Percentiles rank a stretch among this genome's conserved stretches.
phyloP scores from a whole-genome alignment of 2,329 filamentous ascomycete species.

The Penicillium paneum region DNA sequence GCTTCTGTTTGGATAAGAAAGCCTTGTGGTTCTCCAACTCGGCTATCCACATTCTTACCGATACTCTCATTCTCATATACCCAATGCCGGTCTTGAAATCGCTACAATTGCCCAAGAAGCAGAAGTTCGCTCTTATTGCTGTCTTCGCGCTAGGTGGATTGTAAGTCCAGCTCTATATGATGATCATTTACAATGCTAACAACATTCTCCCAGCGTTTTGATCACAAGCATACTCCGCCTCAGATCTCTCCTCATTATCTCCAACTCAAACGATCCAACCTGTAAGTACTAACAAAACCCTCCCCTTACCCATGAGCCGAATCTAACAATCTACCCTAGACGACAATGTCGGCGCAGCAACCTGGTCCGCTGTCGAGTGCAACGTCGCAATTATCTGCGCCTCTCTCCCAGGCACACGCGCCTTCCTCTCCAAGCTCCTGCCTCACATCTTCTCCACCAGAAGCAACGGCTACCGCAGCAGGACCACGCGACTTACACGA shows the following conservation, averaged over 20 bases:
- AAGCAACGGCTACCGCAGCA: slow-evolving; percentile 24
- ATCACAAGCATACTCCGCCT: slow-evolving; percentile 41
- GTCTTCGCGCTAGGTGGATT: slow-evolving; percentile 46
- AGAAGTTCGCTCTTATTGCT: slow-evolving; percentile 41
- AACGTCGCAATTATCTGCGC: slow-evolving; percentile 44
- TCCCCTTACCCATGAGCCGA: background rate
- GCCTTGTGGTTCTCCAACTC: slow-evolving; percentile 46
- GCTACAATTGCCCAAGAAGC: slow-evolving; percentile 38
- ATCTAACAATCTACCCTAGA: slow-evolving; percentile 16
- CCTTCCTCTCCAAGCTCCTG: slow-evolving; percentile 26
- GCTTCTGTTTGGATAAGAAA: slow-evolving; percentile 39
- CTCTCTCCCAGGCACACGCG: slow-evolving; percentile 35
- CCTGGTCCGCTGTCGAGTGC: slow-evolving; percentile 44
- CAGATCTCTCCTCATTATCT: slow-evolving; percentile 28
- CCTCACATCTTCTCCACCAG: slow-evolving; percentile 30
- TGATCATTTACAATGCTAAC: slow-evolving; percentile 1
- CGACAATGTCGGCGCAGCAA: slow-evolving; percentile 39
- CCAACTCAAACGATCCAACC: slow-evolving; percentile 29
- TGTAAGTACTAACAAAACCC: slow-evolving; percentile 18
- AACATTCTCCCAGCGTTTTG: slow-evolving; percentile 31
- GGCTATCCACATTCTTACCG: slow-evolving; percentile 43
- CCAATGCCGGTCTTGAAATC: slow-evolving; percentile 44
- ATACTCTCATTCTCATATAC: slow-evolving; percentile 41
- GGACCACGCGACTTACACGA: slow-evolving; percentile 15
- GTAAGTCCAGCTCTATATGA: slow-evolving; percentile 26